These are phyloP conservation scores for Hypholoma fasciculare DNA, from an alignment of 768 basidiomycete genomes.

Conservation along the genomic window DNA sequence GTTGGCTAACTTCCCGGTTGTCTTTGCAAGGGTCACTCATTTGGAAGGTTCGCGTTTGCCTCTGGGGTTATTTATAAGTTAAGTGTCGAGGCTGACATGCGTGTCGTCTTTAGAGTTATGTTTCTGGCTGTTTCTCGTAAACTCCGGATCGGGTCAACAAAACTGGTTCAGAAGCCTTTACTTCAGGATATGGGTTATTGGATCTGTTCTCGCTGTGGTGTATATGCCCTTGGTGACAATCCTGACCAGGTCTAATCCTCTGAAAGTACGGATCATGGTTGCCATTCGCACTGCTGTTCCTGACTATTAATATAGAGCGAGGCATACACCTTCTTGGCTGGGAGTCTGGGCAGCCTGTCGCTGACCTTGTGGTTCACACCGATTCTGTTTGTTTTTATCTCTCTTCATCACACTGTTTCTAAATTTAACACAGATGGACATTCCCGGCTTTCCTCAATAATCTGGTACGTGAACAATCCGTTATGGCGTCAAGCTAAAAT, in stretches of 20 bases:
- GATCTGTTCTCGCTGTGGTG: slow-evolving; percentile 57
- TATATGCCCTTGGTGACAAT: slow-evolving; percentile 74
- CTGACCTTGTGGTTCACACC: slow-evolving; percentile 77
- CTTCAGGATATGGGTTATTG: slow-evolving; percentile 72
- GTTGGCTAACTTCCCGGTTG: not conserved
- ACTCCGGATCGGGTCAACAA: slow-evolving; percentile 57
- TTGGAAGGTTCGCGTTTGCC: slow-evolving; percentile 57
- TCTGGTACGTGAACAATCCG: slow-evolving; percentile 45
- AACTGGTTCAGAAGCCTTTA: slow-evolving; percentile 79
- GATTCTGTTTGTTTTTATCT: slow-evolving; percentile 47
- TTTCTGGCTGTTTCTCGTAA: slow-evolving; percentile 86
- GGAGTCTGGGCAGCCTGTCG: slow-evolving; percentile 65
- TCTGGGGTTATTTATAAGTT: too few species aligned
- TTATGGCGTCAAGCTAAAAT: not conserved
- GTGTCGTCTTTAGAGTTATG: slow-evolving; percentile 58
- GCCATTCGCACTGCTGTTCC: not conserved
- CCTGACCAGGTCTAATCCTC: slow-evolving; percentile 56
- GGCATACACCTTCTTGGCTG: slow-evolving; percentile 67
- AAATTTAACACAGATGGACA: slow-evolving; percentile 42
- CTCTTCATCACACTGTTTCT: slow-evolving; percentile 2
- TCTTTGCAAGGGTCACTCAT: slow-evolving; percentile 62
- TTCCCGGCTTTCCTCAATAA: slow-evolving; percentile 67
- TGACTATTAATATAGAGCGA: slow-evolving; percentile 49
- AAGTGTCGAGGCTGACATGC: too few species aligned
- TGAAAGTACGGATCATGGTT: slow-evolving; percentile 45